These are phyloP conservation scores for Sugiyamaella novakii DNA, from an alignment of 1,139 yeast genomes.

Conservation along the genomic window DNA sequence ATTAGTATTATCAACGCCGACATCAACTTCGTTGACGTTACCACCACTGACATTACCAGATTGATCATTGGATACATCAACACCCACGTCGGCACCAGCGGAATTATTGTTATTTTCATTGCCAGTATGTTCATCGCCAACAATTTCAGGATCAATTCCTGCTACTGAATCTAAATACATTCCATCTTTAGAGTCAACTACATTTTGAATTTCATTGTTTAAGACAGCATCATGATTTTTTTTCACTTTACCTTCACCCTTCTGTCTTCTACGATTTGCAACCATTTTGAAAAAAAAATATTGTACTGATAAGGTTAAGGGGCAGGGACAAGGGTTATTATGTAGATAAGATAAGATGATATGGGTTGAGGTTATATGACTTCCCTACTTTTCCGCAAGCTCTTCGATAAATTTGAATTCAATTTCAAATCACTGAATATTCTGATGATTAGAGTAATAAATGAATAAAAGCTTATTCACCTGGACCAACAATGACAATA, in stretches of 20 bases:
- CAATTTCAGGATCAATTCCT: slow-evolving; percentile 42
- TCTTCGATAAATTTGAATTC: no score
- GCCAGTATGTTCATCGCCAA: slow-evolving; percentile 19
- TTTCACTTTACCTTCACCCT: slow-evolving; percentile 14
- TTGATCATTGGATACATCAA: not conserved
- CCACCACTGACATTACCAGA: slow-evolving; percentile 7
- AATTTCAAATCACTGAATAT: no score
- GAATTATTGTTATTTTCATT: not conserved
- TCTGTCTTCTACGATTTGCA: slow-evolving; percentile 17
- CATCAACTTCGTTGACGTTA: slow-evolving; percentile 11
- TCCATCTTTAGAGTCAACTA: slow-evolving; percentile 17
- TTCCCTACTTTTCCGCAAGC: no score
- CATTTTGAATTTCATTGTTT: slow-evolving; percentile 11
- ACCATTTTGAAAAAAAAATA: no score
- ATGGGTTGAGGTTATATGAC: not conserved
- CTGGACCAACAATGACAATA: no score
- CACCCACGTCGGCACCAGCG: slow-evolving; percentile 2
- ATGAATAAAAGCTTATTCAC: no score
- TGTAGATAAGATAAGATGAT: slow-evolving; percentile 11
- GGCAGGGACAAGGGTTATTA: slow-evolving; percentile 5
- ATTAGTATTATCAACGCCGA: slow-evolving; percentile 9
- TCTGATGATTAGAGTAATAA: no score
- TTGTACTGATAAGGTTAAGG: slow-evolving; percentile 10
- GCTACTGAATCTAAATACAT: slow-evolving; percentile 29
- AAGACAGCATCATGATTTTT: slow-evolving; percentile 7